Evolutionary conservation across 192 early-diverging fungal genomes (phyloP).

Genomic region (Rhizophlyctis rosea): DNA sequence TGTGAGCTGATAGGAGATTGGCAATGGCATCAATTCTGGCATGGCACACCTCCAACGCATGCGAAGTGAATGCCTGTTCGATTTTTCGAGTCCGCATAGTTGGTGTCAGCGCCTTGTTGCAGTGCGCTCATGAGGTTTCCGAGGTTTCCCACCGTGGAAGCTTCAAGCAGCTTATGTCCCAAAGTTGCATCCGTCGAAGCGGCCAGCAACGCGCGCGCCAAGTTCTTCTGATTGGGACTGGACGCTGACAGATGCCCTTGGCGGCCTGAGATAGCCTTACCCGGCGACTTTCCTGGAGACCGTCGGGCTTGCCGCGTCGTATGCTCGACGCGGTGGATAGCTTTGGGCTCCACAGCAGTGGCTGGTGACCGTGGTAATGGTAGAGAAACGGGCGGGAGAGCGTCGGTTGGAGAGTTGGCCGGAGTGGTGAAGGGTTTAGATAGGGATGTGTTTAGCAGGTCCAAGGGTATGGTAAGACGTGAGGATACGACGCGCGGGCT

Average conservation of each 20-base stretch:
- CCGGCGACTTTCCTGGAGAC: background rate
- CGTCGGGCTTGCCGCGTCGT: background rate
- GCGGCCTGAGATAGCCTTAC: background rate
- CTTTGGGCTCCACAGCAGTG: background rate
- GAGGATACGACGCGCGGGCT: no score
- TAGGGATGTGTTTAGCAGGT: no score
- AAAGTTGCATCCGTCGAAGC: background rate
- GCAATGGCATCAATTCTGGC: no score
- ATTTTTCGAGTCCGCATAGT: conserved; percentile 30
- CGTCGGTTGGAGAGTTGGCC: background rate
- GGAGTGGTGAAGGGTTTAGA: no score
- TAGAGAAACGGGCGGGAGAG: background rate
- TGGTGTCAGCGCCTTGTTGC: background rate
- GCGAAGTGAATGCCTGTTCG: conserved; percentile 84
- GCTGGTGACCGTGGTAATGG: background rate
- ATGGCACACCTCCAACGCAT: conserved; percentile 34
- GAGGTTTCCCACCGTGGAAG: background rate
- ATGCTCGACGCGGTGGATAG: background rate
- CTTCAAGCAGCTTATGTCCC: background rate
- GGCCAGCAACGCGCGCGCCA: background rate
- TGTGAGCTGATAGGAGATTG: no score
- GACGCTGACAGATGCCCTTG: background rate
- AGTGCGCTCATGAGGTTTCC: background rate
- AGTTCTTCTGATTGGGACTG: no score
- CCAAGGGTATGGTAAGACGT: no score